phyloP scores from a whole-genome alignment of 1,284 basidiomycete species.

The Anthracocystis setariae region DNA sequence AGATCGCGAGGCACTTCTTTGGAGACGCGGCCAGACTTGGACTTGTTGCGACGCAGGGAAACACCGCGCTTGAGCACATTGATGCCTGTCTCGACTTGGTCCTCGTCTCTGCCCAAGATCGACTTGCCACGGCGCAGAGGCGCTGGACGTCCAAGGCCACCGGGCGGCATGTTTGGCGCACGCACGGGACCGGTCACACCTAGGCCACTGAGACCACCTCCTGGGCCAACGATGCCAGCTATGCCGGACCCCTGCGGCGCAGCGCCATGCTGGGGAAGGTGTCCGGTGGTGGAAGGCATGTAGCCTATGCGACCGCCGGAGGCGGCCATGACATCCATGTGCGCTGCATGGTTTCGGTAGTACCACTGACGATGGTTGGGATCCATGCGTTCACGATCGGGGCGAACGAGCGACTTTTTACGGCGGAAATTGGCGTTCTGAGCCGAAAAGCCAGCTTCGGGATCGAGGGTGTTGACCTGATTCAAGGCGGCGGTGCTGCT shows the following conservation, averaged over 20 bases:
- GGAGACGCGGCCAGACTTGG: conserved; percentile 38
- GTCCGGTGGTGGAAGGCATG: conserved; percentile 66
- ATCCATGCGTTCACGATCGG: conserved; percentile 96
- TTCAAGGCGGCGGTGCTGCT: conserved; percentile 42
- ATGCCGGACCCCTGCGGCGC: conserved; percentile 53
- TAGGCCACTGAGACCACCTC: conserved; percentile 65
- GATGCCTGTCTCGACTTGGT: conserved; percentile 66
- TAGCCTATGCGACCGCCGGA: conserved; percentile 57
- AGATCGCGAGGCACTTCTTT: conserved; percentile 57
- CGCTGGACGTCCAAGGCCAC: conserved; percentile 54
- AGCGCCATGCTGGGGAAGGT: conserved; percentile 66
- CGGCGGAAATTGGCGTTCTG: conserved; percentile 71
- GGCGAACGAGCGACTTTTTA: conserved; percentile 92
- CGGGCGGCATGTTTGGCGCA: conserved; percentile 52
- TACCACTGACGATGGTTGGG: conserved; percentile 94
- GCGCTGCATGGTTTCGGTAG: conserved; percentile 88
- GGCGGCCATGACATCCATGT: conserved; percentile 71
- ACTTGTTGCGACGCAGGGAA: conserved; percentile 58
- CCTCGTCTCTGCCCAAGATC: conserved; percentile 66
- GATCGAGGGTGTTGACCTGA: conserved; percentile 52
- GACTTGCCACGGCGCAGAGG: conserved; percentile 65
- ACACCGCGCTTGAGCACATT: conserved; percentile 67
- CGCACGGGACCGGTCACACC: conserved; percentile 55
- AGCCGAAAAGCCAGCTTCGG: conserved; percentile 57
- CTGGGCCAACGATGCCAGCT: conserved; percentile 58